A percentile compares a stretch with the other conserved stretches of the same genome.
These are phyloP conservation scores for Reticulascus tulasneorum DNA, from an alignment of 2,329 filamentous ascomycete genomes.

Conservation along the genomic window DNA sequence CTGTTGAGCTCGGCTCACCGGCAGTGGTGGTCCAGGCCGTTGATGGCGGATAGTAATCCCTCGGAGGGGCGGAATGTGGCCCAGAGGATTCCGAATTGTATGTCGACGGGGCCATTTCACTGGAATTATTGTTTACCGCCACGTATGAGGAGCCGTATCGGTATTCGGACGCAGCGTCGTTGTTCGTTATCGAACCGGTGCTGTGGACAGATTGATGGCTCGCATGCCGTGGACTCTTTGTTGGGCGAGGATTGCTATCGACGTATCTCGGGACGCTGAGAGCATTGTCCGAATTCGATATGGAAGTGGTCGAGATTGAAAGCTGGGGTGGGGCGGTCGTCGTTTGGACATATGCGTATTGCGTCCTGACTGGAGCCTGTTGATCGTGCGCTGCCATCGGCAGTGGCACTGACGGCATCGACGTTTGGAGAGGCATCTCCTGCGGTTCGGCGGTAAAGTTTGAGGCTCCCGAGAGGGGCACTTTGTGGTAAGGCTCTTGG, in stretches of 20 bases:
- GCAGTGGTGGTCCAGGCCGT: constrained; percentile 49
- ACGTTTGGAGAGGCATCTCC: constrained; percentile 49
- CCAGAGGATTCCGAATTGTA: constrained; percentile 27
- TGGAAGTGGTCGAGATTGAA: constrained; percentile 36
- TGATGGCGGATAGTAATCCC: constrained; percentile 52
- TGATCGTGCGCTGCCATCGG: constrained; percentile 46
- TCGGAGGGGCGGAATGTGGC: constrained; percentile 23
- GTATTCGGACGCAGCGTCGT: constrained; percentile 50
- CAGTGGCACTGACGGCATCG: constrained; percentile 52
- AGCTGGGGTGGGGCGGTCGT: constrained; percentile 48
- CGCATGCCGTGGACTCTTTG: constrained; percentile 53
- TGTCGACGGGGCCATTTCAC: constrained; percentile 26
- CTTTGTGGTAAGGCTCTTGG: constrained; percentile 49
- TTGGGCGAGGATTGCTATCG: constrained; percentile 49
- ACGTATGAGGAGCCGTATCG: constrained; percentile 48
- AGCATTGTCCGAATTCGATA: constrained; percentile 33
- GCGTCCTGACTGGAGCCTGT: constrained; percentile 44
- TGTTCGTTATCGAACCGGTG: constrained; percentile 42
- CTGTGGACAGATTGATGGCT: constrained; percentile 52
- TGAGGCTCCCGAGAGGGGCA: constrained; percentile 44
- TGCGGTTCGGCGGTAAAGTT: constrained; percentile 48
- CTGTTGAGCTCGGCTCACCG: constrained; percentile 39
- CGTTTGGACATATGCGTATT: constrained; percentile 51
- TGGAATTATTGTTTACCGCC: constrained; percentile 26
- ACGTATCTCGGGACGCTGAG: constrained; percentile 55